Evolutionary conservation across 495 filamentous ascomycete genomes (phyloP).

Genomic region (Cairneyella variabilis): DNA sequence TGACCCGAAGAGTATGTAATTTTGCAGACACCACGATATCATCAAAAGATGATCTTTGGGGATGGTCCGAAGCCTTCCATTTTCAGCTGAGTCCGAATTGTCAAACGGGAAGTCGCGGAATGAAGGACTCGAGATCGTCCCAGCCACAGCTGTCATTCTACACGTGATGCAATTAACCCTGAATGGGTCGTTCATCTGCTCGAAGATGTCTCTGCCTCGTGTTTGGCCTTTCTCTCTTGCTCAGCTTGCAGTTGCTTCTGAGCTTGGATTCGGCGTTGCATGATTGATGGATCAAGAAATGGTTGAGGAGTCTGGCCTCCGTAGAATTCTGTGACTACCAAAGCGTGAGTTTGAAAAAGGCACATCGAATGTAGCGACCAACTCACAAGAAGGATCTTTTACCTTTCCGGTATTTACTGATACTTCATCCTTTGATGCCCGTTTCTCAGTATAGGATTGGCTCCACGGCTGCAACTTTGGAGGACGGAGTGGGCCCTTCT

Average conservation of each 20-base stretch:
- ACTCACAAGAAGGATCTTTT: not conserved
- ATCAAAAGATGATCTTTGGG: too few species aligned
- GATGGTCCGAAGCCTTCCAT: too few species aligned
- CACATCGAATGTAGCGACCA: not conserved
- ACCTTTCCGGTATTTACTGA: conserved; percentile 16
- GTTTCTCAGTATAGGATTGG: conserved; percentile 31
- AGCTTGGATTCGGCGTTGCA: conserved; percentile 24
- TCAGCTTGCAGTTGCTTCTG: conserved; percentile 13
- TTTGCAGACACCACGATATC: too few species aligned
- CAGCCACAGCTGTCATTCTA: not conserved
- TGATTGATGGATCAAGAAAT: conserved; percentile 36
- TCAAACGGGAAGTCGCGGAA: too few species aligned
- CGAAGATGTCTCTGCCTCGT: conserved; percentile 1
- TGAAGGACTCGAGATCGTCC: too few species aligned
- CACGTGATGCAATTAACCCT: not conserved
- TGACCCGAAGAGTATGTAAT: too few species aligned
- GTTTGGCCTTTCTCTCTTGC: conserved; percentile 7
- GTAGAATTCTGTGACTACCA: conserved; percentile 25
- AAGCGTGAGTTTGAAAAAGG: conserved; percentile 4
- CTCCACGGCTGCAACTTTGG: not conserved
- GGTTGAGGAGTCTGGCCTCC: conserved; percentile 28
- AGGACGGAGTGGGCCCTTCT: conserved; percentile 18
- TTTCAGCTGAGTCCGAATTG: too few species aligned
- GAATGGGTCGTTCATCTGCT: too few species aligned
- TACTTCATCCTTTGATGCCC: conserved; percentile 31